Conservation (phyloP, 2,329 filamentous ascomycete species). For the Xylaria sp. region DNA sequence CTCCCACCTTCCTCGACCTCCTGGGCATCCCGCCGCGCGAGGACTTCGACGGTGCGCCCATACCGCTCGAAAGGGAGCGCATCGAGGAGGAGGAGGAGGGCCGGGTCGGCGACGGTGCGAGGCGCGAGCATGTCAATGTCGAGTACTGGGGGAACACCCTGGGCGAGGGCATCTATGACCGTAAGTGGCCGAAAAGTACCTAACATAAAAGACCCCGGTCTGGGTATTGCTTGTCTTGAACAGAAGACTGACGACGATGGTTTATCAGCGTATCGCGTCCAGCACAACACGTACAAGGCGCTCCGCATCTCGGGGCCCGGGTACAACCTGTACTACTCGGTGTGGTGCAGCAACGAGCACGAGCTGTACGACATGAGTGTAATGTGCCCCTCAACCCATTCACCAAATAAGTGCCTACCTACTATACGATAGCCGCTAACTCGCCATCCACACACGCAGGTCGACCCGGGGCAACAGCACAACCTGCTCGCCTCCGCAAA, state of each 20-base stretch:
- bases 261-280: too few species aligned
- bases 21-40: slow-evolving; percentile 31
- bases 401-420: too few species aligned
- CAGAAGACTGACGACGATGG: too few species aligned
- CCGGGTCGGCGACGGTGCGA: too few species aligned
- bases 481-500: too few species aligned
- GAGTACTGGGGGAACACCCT: too few species aligned
- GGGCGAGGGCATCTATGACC: slow-evolving; percentile 49
- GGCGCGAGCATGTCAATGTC: neutral
- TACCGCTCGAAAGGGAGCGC: slow-evolving; percentile 37
- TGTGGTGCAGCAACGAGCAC: slow-evolving; percentile 70
- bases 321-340: slow-evolving; percentile 59
- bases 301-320: slow-evolving; percentile 46
- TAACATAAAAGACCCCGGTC: too few species aligned
- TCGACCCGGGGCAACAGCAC: slow-evolving; percentile 54
- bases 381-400: too few species aligned
- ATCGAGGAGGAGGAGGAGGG: too few species aligned
- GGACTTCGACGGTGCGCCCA: slow-evolving; percentile 53
- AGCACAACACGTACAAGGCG: slow-evolving; percentile 55
- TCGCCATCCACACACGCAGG: slow-evolving; percentile 34
- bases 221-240: too few species aligned
- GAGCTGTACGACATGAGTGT: slow-evolving; percentile 63
- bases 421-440: neutral
- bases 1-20: slow-evolving; percentile 51
- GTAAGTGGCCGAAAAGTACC: neutral